Percentiles rank a stretch among this genome's conserved stretches.
phyloP scores from a whole-genome alignment of 495 filamentous ascomycete species.

The Haplographium delicatum region DNA sequence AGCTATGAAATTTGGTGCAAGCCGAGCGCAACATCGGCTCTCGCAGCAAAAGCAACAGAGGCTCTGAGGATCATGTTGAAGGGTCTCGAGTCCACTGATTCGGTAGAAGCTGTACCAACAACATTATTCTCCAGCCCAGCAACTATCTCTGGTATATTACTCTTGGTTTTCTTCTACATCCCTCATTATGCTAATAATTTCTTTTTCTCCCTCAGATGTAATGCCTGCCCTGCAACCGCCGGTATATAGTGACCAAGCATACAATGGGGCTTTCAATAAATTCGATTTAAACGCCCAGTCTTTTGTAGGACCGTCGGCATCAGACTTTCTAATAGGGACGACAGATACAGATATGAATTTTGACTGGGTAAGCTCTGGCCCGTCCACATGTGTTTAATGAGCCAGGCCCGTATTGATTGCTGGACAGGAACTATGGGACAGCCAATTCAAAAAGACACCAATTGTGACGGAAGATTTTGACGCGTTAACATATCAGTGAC shows the following conservation, averaged over 20 bases:
- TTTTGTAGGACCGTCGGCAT: not conserved
- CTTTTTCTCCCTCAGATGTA: not conserved
- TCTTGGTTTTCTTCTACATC: not conserved
- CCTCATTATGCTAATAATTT: not conserved
- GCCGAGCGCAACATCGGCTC: not conserved
- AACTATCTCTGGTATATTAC: not conserved
- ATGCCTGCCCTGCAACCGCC: not conserved
- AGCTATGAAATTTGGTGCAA: slow-evolving; percentile 8
- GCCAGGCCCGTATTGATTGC: not conserved
- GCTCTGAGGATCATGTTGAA: slow-evolving; percentile 3
- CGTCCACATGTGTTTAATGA: not conserved
- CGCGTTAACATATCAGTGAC: not conserved
- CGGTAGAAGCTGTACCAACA: not conserved
- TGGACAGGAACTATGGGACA: not conserved
- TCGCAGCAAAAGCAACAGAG: slow-evolving; percentile 4
- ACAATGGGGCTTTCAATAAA: not conserved
- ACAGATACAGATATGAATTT: not conserved
- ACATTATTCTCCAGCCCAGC: not conserved
- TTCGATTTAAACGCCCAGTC: not conserved
- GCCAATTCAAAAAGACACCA: not conserved
- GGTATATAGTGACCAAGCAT: not conserved
- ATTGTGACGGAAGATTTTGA: not conserved
- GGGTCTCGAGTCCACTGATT: not conserved
- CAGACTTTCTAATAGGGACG: not conserved
- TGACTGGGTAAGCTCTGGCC: slow-evolving; percentile 5